phyloP scores from a whole-genome alignment of 108 stramenopile species.

The Skeletonema tropicum region DNA sequence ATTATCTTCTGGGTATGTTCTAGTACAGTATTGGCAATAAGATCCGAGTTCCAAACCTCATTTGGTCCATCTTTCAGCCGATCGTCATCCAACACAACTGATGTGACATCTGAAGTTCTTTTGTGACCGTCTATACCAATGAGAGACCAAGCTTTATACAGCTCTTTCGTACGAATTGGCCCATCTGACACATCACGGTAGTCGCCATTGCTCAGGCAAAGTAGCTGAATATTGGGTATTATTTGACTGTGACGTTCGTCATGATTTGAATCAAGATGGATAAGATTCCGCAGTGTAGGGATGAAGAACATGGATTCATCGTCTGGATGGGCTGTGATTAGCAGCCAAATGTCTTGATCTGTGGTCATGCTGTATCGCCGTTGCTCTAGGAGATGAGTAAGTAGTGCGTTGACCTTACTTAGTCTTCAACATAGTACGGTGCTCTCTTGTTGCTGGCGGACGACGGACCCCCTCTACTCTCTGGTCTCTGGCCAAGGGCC shows the following conservation, averaged over 20 bases:
- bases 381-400: too few species aligned
- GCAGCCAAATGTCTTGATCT: conserved; percentile 40
- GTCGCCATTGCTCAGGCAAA: conserved; percentile 82
- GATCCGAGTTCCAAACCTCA: conserved; percentile 45
- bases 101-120: not conserved
- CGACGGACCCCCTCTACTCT: too few species aligned
- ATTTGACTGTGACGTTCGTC: not conserved
- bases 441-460: too few species aligned
- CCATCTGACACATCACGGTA: conserved; percentile 63
- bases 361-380: not conserved
- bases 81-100: conserved; percentile 41
- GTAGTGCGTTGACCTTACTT: too few species aligned
- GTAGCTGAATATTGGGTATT: conserved; percentile 41
- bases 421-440: too few species aligned
- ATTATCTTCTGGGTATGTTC: conserved; percentile 10
- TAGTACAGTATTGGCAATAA: conserved; percentile 25
- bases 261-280: conserved; percentile 15
- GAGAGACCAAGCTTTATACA: conserved; percentile 49
- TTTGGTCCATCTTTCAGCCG: conserved; percentile 51
- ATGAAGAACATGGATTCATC: conserved; percentile 83
- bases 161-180: conserved; percentile 63
- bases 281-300: conserved; percentile 58
- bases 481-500: too few species aligned
- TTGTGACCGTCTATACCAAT: conserved; percentile 37
- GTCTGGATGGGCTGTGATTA: conserved; percentile 51